Evolutionary conservation across 192 early-diverging fungal species (phyloP).

Genomic region (Gamsiella multidivaricata): DNA sequence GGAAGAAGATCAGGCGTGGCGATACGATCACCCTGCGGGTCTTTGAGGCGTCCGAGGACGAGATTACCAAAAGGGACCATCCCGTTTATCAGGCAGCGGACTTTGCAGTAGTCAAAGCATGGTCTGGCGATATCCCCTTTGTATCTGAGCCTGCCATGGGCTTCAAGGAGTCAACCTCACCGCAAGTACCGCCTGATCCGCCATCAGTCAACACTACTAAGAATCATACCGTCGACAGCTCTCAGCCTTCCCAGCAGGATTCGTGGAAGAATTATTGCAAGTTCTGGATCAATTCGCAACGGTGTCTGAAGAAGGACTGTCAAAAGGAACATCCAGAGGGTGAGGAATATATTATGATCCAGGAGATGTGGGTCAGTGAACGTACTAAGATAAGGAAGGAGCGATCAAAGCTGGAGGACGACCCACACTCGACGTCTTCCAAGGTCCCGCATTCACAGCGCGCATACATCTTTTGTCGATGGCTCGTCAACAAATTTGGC

Average conservation of each 20-base stretch:
- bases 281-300: conserved; percentile 51
- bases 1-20: conserved; percentile 37
- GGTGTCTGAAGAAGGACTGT: conserved; percentile 29
- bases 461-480: conserved; percentile 63
- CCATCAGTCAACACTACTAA: background rate
- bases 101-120: conserved; percentile 31
- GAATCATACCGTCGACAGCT: background rate
- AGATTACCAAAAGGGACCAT: conserved; percentile 24
- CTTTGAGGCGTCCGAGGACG: conserved; percentile 32
- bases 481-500: conserved; percentile 60
- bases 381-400: conserved; percentile 42
- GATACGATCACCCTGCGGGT: conserved; percentile 14
- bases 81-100: conserved; percentile 32
- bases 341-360: conserved; percentile 7
- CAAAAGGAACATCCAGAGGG: conserved; percentile 24
- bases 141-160: conserved; percentile 41
- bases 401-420: conserved; percentile 46
- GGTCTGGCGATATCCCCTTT: conserved; percentile 36
- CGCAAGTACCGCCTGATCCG: background rate
- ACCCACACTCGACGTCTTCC: conserved; percentile 52
- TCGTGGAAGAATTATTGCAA: conserved; percentile 46
- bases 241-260: background rate
- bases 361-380: conserved; percentile 45
- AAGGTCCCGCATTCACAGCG: conserved; percentile 61
- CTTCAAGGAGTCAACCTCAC: background rate